phyloP scores from a whole-genome alignment of 768 basidiomycete genomes.

The Psilocybe azurescens region DNA sequence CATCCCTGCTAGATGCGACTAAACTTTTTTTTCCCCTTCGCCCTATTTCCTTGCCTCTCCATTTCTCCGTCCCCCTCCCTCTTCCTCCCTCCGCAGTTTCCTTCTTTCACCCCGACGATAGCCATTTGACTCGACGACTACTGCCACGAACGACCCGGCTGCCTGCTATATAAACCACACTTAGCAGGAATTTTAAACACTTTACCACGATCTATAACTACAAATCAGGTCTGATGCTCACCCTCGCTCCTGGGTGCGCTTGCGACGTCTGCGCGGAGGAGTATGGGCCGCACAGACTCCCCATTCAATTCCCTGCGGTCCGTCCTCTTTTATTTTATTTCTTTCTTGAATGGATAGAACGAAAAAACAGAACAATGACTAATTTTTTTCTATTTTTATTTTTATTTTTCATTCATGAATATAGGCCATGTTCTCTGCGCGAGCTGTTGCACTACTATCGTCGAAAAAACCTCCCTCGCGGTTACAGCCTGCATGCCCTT shows the following conservation, averaged over 20 bases:
- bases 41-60: slow-evolving; percentile 37
- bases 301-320: slow-evolving; percentile 85
- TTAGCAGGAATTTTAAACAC: too few relatives aligned
- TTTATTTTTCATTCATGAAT: slow-evolving; percentile 12
- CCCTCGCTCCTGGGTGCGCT: slow-evolving; percentile 79
- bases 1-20: slow-evolving; percentile 36
- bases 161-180: too few relatives aligned
- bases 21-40: slow-evolving; percentile 44
- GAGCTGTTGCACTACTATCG: slow-evolving; percentile 77
- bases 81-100: slow-evolving; percentile 1
- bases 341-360: slow-evolving; percentile 22
- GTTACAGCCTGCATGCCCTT: slow-evolving; percentile 78
- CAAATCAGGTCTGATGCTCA: slow-evolving; percentile 59
- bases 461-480: slow-evolving; percentile 80
- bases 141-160: slow-evolving; percentile 38
- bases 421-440: slow-evolving; percentile 83
- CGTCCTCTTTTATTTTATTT: slow-evolving; percentile 31
- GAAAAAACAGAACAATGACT: slow-evolving; percentile 8
- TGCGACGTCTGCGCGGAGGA: slow-evolving; percentile 93
- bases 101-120: slow-evolving; percentile 7
- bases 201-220: too few relatives aligned
- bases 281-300: slow-evolving; percentile 74
- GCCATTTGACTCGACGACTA: slow-evolving; percentile 25
- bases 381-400: slow-evolving; percentile 23
- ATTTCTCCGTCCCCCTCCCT: slow-evolving; percentile 33